Evolutionary conservation across 495 filamentous ascomycete genomes (phyloP).

Genomic region (Hyaloscypha bicolor): DNA sequence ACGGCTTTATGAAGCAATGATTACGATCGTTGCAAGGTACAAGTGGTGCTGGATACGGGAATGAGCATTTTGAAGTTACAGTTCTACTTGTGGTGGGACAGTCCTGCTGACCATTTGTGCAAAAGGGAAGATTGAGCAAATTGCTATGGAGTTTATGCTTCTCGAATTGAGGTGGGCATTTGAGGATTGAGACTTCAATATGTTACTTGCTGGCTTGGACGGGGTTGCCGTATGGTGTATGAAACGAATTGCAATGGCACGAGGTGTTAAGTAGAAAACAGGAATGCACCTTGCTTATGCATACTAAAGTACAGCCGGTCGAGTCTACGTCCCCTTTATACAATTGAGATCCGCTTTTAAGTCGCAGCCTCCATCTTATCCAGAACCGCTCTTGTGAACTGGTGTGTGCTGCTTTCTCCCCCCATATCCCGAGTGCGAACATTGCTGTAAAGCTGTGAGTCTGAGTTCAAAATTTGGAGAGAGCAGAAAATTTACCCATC

Average conservation of each 20-base stretch:
- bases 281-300: conserved; percentile 20
- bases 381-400: conserved; percentile 92
- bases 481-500: conserved; percentile 65
- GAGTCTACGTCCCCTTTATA: conserved; percentile 31
- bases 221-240: not conserved
- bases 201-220: not conserved
- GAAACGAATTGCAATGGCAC: not conserved
- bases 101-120: not conserved
- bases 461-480: not conserved
- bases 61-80: too few relatives aligned
- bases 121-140: not conserved
- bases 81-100: too few relatives aligned
- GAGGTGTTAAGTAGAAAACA: not conserved
- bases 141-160: too few relatives aligned
- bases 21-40: too few relatives aligned
- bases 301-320: conserved; percentile 31
- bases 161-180: not conserved
- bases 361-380: conserved; percentile 78
- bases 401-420: conserved; percentile 82
- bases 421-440: conserved; percentile 93
- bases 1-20: too few relatives aligned
- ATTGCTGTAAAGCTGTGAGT: conserved; percentile 55
- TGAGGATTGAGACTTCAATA: not conserved
- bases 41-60: too few relatives aligned
- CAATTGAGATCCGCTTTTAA: conserved; percentile 24